Evolutionary conservation across 2,329 filamentous ascomycete genomes (phyloP), one percentile per base, ranked within the genome.

Genomic region (Delphinella strobiligena): DNA sequence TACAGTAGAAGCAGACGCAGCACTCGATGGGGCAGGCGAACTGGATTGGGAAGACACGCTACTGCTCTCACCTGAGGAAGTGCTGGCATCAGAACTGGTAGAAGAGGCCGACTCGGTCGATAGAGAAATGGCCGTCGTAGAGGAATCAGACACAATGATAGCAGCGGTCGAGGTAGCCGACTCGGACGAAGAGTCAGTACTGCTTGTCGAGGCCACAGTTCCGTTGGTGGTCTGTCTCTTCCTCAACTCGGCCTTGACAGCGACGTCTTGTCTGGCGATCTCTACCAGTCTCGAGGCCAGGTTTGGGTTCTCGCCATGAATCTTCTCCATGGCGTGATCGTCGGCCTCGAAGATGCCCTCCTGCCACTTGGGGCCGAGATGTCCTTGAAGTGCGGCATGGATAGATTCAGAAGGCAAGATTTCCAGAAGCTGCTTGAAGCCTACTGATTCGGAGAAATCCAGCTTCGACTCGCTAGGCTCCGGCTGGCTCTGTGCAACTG

Each of bases 321-420:
- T 67, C 24, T 71, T 74, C 55, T 81, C 73, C 40, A 82, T 66
- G 18, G 78, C 78, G 9, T 69, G 65, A 48, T 68, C 69, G 51
- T 82, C 79, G 46, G 75, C 74, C 46, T 73, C 68, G 56, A 78
- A 82, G 41, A 83, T 69, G 43, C 80, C 80, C 53, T 82, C 72
- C 54, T 76, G 71, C 60, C 78, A 84, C 52, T 74, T 73, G 35
- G 70, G 68, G 34, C 74, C 71, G 39, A 78, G 65, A 50, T 78
- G 70, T 45, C 69, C 64, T 56, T 82, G 77, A 22, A 87, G 66
- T 38, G 82, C 72, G 34, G 72, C 70, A 56, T 84, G 78, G 39
- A 88, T 63, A 31, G 73, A 69, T 36, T 74, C 66, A 40, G 70
- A 69, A 16, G 78, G 73, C 41, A 79, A 61, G 17, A 66, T 65